Evolutionary conservation across 2,329 filamentous ascomycete species (phyloP).

Genomic region (Pseudogymnoascus sp.): DNA sequence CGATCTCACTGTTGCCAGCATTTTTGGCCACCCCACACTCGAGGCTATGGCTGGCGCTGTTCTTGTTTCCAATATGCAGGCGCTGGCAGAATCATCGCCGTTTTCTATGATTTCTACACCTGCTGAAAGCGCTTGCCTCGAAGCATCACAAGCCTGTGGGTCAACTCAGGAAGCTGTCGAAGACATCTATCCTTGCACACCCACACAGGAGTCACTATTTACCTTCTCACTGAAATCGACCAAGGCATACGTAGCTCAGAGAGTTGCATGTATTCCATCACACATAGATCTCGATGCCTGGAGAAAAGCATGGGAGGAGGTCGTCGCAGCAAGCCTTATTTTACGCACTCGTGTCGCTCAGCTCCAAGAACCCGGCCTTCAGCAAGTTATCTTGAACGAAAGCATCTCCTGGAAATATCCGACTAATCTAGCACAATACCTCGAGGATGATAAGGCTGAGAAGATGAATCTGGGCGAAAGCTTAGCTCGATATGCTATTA

Average conservation of each 20-base stretch:
- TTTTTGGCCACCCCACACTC: constrained; percentile 35
- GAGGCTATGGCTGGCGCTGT: constrained; percentile 36
- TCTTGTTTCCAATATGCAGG: constrained; percentile 22
- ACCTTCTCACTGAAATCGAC: constrained; percentile 26
- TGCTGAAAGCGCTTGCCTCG: constrained; percentile 15
- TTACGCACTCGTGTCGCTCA: constrained; percentile 29
- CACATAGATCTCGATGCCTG: constrained; percentile 19
- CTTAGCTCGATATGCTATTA: constrained; percentile 19
- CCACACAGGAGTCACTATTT: constrained; percentile 32
- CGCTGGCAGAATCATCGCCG: constrained; percentile 19
- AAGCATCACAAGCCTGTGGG: constrained; percentile 21
- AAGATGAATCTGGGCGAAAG: constrained; percentile 23
- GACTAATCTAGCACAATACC: constrained; percentile 19
- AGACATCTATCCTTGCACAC: constrained; percentile 33
- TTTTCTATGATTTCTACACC: constrained; percentile 21
- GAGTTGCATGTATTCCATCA: constrained; percentile 18
- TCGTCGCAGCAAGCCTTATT: constrained; percentile 24
- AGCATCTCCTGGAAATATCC: constrained; percentile 16
- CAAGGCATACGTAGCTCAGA: constrained; percentile 30
- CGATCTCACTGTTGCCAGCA: constrained; percentile 33
- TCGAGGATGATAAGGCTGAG: constrained; percentile 15
- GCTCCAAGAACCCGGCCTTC: constrained; percentile 22
- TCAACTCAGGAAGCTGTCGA: constrained; percentile 21
- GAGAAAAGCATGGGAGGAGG: constrained; percentile 25
- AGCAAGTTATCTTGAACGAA: constrained; percentile 20